Evolutionary conservation across 257 asterid species (phyloP).

Genomic region (Capsicum chinense): DNA sequence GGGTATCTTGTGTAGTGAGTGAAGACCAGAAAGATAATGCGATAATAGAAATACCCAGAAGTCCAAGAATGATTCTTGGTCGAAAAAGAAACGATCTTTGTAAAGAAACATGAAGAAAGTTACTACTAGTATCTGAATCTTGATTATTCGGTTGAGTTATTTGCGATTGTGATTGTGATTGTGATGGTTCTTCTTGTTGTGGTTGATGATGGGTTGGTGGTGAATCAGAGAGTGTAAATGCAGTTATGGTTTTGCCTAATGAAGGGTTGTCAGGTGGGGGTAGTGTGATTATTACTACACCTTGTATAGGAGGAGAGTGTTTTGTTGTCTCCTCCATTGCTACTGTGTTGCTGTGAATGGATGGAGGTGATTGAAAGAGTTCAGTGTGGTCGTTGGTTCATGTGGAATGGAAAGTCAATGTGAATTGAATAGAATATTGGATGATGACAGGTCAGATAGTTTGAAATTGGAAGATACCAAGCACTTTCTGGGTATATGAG

Average conservation of each 20-base stretch:
- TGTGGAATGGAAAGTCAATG: background rate
- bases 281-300: constrained; percentile 63
- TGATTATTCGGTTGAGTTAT: background rate
- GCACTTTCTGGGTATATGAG: background rate
- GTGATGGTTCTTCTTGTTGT: constrained; percentile 26
- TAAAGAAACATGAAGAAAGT: constrained; percentile 30
- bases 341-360: background rate
- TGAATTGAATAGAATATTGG: constrained; percentile 9
- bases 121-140: background rate
- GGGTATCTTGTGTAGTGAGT: constrained; percentile 39
- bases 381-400: background rate
- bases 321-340: constrained; percentile 34
- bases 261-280: constrained; percentile 76
- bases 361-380: background rate
- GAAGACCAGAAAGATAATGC: constrained; percentile 60
- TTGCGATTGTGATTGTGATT: background rate
- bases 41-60: constrained; percentile 48
- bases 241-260: constrained; percentile 73
- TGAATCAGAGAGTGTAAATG: constrained; percentile 52
- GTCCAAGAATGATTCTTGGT: constrained; percentile 41
- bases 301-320: constrained; percentile 45
- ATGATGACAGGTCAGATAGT: background rate
- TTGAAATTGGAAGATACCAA: constrained; percentile 9
- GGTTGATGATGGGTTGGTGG: constrained; percentile 28
- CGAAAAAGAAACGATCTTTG: constrained; percentile 30